phyloP scores from a whole-genome alignment of 768 basidiomycete genomes.

The Macrolepiota dolichaula region DNA sequence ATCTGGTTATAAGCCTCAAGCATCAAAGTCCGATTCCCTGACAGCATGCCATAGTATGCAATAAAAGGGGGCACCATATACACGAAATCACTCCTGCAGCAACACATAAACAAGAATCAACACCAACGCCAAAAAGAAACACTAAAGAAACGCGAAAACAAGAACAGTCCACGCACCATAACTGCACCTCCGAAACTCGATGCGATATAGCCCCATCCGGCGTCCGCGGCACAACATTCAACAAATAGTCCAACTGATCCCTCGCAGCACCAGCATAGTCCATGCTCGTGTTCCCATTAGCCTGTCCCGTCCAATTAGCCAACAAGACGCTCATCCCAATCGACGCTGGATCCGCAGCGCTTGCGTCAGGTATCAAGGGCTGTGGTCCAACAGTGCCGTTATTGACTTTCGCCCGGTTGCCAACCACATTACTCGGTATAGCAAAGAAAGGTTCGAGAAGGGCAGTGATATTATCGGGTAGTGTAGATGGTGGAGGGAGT shows the following conservation, averaged over 20 bases:
- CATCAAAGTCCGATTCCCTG: conserved; percentile 55
- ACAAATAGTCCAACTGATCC: conserved; percentile 64
- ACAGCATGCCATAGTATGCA: conserved; percentile 74
- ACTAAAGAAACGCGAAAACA: background rate
- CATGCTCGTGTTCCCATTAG: conserved; percentile 29
- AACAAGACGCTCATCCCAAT: conserved; percentile 69
- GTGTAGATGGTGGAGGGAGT: conserved; percentile 34
- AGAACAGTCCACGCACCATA: conserved; percentile 47
- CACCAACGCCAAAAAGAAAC: background rate
- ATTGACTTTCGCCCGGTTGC: conserved; percentile 39
- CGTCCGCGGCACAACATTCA: conserved; percentile 56
- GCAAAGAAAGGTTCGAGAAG: conserved; percentile 52
- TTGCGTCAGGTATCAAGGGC: conserved; percentile 53
- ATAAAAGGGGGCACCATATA: conserved; percentile 89
- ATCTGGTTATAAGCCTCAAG: conserved; percentile 69
- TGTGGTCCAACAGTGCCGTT: conserved; percentile 46
- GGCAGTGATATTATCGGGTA: conserved; percentile 27
- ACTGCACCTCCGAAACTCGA: conserved; percentile 60
- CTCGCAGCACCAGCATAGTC: conserved; percentile 62
- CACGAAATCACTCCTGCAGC: conserved; percentile 67
- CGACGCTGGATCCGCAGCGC: conserved; percentile 76
- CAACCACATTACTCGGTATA: conserved; percentile 51
- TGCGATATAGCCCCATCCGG: conserved; percentile 82
- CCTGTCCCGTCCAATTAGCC: conserved; percentile 41
- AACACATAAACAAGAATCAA: background rate